Base-by-base conservation (phyloP, 2,329 filamentous ascomycete species). In the Cercospora zeina region DNA sequence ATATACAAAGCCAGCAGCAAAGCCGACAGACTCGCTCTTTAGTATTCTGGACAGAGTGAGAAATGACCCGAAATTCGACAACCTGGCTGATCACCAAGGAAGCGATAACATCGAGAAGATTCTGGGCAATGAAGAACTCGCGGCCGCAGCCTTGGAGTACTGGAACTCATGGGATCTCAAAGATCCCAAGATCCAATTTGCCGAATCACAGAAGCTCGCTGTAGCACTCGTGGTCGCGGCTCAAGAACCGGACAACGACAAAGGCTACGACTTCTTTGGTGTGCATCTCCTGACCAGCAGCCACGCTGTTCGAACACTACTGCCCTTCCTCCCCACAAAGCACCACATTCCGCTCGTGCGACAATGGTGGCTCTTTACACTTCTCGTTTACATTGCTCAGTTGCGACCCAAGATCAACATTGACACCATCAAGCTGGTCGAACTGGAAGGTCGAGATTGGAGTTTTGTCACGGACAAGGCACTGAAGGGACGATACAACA, bases 351-450 rank as follows among this genome's bases (percentile, higher is more conserved):
- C 80, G 21, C 79, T 99, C 4, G 81, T 97, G 8, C 82, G 89
- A 39, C 87, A 96, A 74, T 97, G 95, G 92, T 96, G 91, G 90
- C 78, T 99, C 4, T 83, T 96, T 45, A 86, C 89, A 0, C 75
- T 97, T 45, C 84, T 87, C 0, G 84, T 93, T 10, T 97, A 95
- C 73, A 85, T 96, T 58, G 79, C 87, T 1, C 88, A 90, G 71
- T 78, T 89, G 27, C 83, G 93, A 19, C 95, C 93, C 0, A 78
- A 81, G 62, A 85, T 96, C 61, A 83, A 89, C 59, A 78, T 85
- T n/a, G 83, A 88, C 61, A 81, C 83, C 30, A 82, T 95, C 61
- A 80, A 81, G 4, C 74, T 81, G 0, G 80, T 82, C 45, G 85
- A 91, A 49, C 70, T 86, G n/a, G 81, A 84, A 39, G 84, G 81